Base-by-base conservation (phyloP, 495 filamentous ascomycete species). In the Talaromyces thailandensis region DNA sequence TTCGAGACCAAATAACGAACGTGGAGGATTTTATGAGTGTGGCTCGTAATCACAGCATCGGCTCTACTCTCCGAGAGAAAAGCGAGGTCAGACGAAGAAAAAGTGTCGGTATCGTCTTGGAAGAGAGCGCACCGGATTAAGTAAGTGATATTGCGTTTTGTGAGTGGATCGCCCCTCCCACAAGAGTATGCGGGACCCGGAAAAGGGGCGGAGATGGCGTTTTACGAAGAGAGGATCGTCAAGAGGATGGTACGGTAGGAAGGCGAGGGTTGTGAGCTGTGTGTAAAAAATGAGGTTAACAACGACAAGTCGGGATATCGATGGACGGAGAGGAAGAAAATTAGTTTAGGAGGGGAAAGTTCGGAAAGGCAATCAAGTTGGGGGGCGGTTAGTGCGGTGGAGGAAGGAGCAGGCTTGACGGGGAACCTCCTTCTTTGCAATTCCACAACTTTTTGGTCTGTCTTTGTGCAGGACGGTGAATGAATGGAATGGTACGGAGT, bases 111-210 rank as follows among this genome's bases (percentile, higher is more conserved):
- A 29, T 57, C 29, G 55, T 26, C 23, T 16, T 35, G 26, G 23
- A 31, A 35, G 55, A 6, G 2, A 57, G n/a, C 55, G 29, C 26
- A 21, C n/a, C n/a, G 16, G 55, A 57, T 57, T 57, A 57, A 57
- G 55, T 57, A 57, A 57, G 35, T 28, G 16, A 2, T 25, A 28
- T 26, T 35, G 26, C 29, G 24, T 31, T n/a, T 31, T 31, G 24
- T 57, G 7, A 23, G 29, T 57, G 55, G 55, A 57, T 57, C 55
- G 55, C 55, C 55, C 55, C 55, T 57, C 55, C 23, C 26, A 18
- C 35, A 57, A 57, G 55, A 32, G 18, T 28, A 25, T 53, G 50
- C 50, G 50, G 50, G 50, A 11, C 51, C 51, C 51, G 51, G 24
- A 23, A 55, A 53, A 53, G 50, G 50, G 50, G 50, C 50, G 50